Evolutionary conservation across 2,329 filamentous ascomycete genomes (phyloP).

Genomic region (Trichophyton verrucosum): DNA sequence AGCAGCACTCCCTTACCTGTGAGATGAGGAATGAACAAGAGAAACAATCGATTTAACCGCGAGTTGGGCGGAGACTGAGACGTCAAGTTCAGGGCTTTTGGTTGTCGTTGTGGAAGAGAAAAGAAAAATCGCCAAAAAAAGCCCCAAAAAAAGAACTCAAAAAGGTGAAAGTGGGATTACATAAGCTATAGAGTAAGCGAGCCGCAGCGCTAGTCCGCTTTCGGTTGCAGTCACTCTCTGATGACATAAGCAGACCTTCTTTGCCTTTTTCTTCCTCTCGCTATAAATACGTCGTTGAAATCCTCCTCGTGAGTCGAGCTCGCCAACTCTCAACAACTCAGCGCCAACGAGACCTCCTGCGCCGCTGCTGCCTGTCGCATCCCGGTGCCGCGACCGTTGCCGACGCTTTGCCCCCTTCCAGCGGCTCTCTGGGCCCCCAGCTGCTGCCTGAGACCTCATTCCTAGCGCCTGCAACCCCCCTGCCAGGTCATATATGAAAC

Average conservation of each 20-base stretch:
- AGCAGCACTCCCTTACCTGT: neutral
- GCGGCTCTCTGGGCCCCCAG: neutral
- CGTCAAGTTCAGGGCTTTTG: conserved; percentile 61
- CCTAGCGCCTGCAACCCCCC: neutral
- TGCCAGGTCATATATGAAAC: neutral
- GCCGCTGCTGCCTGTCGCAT: neutral
- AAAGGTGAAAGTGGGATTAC: neutral
- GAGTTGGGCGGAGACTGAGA: conserved; percentile 95
- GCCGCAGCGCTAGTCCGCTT: neutral
- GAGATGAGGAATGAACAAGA: conserved; percentile 35
- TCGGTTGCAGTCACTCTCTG: neutral
- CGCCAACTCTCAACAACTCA: neutral
- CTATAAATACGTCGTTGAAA: neutral
- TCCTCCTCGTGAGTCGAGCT: neutral
- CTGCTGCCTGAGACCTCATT: neutral
- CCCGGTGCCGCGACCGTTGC: neutral
- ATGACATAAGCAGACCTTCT: neutral
- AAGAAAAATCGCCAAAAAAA: neutral
- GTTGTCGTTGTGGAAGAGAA: conserved; percentile 3
- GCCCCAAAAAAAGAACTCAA: neutral
- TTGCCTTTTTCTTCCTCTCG: neutral
- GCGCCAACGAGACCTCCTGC: neutral
- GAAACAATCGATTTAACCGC: conserved; percentile 99
- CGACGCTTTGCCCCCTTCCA: neutral
- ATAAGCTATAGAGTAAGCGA: neutral